phyloP scores from a whole-genome alignment of 1,284 basidiomycete species.

The Leccinum olivaceoglutinosum region DNA sequence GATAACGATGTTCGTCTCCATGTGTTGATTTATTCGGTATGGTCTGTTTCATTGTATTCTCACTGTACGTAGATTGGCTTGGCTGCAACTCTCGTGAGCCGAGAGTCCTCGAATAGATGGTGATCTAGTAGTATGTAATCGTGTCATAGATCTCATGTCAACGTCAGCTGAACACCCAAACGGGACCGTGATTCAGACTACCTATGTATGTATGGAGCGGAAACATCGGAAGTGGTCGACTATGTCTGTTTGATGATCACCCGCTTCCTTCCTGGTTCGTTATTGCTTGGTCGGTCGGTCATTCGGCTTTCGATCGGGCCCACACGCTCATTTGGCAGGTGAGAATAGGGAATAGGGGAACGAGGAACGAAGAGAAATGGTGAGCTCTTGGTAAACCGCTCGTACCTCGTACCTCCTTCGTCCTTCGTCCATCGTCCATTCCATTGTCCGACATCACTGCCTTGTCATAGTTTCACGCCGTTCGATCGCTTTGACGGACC shows the following conservation, averaged over 20 bases:
- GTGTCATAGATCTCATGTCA: neutral
- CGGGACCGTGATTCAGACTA: neutral
- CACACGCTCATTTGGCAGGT: neutral
- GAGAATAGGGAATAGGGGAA: neutral
- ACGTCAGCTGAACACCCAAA: neutral
- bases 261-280: neutral
- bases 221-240: neutral
- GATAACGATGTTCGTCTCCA: constrained; percentile 1
- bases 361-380: neutral
- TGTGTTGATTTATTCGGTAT: constrained; percentile 13
- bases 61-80: constrained; percentile 4
- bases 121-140: neutral
- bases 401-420: neutral
- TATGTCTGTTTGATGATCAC: neutral
- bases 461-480: neutral
- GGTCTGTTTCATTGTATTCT: constrained; percentile 10
- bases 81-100: neutral
- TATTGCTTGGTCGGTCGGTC: neutral
- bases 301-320: neutral
- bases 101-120: neutral
- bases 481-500: neutral
- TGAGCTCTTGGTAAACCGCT: neutral
- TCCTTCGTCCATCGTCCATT: too few relatives aligned
- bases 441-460: neutral
- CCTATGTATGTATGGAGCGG: neutral